These are phyloP conservation scores for Auriscalpium vulgare DNA, from an alignment of 768 basidiomycete species.

Conservation along the genomic window DNA sequence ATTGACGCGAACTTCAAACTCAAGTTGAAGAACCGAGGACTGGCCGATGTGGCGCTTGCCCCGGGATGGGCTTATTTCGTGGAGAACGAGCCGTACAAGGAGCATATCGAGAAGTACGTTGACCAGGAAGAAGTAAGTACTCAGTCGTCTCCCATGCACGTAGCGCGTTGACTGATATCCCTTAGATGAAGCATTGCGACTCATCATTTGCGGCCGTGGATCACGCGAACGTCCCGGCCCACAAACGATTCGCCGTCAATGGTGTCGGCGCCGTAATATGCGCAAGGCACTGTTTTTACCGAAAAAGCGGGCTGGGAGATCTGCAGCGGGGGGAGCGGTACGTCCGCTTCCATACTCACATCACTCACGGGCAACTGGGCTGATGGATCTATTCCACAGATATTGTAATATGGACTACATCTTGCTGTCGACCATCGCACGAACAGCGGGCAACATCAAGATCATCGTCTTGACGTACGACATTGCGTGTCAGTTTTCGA, in stretches of 20 bases:
- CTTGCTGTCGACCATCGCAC: neutral
- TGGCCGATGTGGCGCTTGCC: neutral
- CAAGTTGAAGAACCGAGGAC: neutral
- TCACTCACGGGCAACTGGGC: neutral
- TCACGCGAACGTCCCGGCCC: neutral
- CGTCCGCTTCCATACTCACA: neutral
- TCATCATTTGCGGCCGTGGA: neutral
- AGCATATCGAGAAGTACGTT: neutral
- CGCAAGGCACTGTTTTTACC: neutral
- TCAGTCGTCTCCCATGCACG: neutral
- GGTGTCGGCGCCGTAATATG: neutral
- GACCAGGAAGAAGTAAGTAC: neutral
- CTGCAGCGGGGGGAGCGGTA: neutral
- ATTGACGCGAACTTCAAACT: neutral
- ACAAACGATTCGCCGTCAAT: neutral
- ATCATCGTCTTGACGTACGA: slow-evolving; percentile 9
- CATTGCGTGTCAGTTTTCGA: no score
- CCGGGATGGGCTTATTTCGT: neutral
- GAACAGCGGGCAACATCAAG: no score
- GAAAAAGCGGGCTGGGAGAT: neutral
- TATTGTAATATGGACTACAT: neutral
- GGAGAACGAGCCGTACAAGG: neutral
- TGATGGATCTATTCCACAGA: neutral
- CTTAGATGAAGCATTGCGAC: neutral
- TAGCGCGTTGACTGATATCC: neutral